phyloP scores from a whole-genome alignment of 192 early-diverging fungal species.

The Entomortierella chlamydospora region DNA sequence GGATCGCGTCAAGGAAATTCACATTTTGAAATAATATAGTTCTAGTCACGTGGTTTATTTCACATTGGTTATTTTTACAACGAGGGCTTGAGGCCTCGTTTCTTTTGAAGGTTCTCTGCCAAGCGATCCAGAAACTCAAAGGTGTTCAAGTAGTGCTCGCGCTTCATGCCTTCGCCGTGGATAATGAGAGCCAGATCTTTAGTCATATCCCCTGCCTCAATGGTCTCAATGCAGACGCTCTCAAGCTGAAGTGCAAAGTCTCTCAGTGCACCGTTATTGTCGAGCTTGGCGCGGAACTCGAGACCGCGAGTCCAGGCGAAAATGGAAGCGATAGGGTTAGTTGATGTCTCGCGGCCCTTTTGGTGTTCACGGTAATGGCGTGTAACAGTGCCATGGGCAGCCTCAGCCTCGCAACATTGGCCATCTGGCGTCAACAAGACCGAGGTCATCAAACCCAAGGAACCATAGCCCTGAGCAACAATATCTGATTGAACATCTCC shows the following conservation, averaged over 20 bases:
- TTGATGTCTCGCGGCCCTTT: slow-evolving; percentile 92
- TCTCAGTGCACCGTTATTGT: slow-evolving; percentile 79
- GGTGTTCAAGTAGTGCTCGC: slow-evolving; percentile 89
- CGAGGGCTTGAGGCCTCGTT: slow-evolving; percentile 23
- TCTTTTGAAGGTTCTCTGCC: slow-evolving; percentile 67
- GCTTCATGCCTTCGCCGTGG: slow-evolving; percentile 83
- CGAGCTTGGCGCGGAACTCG: slow-evolving; percentile 94
- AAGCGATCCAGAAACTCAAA: slow-evolving; percentile 90
- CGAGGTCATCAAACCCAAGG: slow-evolving; percentile 96
- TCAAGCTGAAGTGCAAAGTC: slow-evolving; percentile 87
- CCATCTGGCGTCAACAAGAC: slow-evolving; percentile 94
- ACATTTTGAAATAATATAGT: not conserved
- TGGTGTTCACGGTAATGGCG: slow-evolving; percentile 97
- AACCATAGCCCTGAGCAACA: slow-evolving; percentile 96
- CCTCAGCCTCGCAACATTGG: slow-evolving; percentile 92
- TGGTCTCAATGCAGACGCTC: slow-evolving; percentile 88
- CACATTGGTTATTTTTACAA: slow-evolving; percentile 14
- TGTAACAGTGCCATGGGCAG: slow-evolving; percentile 97
- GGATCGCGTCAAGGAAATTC: not conserved
- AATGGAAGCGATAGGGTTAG: slow-evolving; percentile 97
- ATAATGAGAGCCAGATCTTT: slow-evolving; percentile 98
- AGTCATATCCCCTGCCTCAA: slow-evolving; percentile 92
- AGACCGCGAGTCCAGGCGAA: slow-evolving; percentile 97
- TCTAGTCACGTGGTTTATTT: not conserved
- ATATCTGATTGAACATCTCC: slow-evolving; percentile 97